Evolutionary conservation across 108 stramenopile genomes (phyloP).

Genomic region (Skeletonema menzelii): DNA sequence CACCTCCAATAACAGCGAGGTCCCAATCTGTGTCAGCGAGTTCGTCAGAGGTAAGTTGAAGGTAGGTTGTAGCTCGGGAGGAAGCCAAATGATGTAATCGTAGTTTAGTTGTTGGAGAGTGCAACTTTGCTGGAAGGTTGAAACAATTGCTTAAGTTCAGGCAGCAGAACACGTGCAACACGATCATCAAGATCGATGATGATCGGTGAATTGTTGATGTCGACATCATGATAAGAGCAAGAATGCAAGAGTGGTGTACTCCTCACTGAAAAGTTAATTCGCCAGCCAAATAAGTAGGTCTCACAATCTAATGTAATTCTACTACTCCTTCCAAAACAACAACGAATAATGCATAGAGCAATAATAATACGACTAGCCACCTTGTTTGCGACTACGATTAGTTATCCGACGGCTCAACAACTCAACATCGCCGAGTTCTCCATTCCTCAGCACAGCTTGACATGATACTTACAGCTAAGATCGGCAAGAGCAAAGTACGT

Average conservation of each 20-base stretch:
- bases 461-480: too few relatives aligned
- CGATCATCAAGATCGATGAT: background rate
- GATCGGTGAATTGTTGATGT: background rate
- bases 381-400: too few relatives aligned
- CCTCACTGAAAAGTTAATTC: too few relatives aligned
- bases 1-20: constrained; percentile 74
- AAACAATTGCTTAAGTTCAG: background rate
- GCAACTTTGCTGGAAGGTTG: background rate
- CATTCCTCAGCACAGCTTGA: too few relatives aligned
- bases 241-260: background rate
- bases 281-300: too few relatives aligned
- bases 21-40: constrained; percentile 50
- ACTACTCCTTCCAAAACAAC: too few relatives aligned
- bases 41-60: constrained; percentile 8
- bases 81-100: background rate
- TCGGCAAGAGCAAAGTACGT: too few relatives aligned
- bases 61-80: background rate
- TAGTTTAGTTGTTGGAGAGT: background rate
- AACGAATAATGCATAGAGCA: too few relatives aligned
- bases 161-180: background rate
- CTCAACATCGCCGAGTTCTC: too few relatives aligned
- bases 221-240: background rate
- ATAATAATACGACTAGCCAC: too few relatives aligned
- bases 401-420: too few relatives aligned
- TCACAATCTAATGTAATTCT: too few relatives aligned